phyloP scores from a whole-genome alignment of 345 rosid genomes.

The Raphanus raphanistrum region DNA sequence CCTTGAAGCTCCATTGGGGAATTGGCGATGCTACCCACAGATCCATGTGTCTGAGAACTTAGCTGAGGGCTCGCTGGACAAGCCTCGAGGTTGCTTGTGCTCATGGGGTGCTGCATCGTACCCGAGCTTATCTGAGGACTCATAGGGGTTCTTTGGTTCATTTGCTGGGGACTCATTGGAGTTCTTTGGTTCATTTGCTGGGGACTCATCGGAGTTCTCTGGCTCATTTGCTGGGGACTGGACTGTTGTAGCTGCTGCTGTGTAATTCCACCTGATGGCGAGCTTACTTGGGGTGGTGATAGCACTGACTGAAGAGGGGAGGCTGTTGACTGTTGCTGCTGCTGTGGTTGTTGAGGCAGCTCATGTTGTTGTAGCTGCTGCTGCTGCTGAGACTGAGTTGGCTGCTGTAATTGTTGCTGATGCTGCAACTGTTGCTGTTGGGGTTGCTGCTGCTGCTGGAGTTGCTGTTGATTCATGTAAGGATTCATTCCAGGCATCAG shows the following conservation, averaged over 20 bases:
- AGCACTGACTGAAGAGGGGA: constrained; percentile 78
- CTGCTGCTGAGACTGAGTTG: constrained; percentile 41
- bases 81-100: constrained; percentile 73
- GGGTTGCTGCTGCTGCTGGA: constrained; percentile 49
- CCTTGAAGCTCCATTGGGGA: constrained; percentile 94
- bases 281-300: constrained; percentile 71
- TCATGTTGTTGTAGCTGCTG: constrained; percentile 37
- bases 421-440: constrained; percentile 42
- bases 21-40: constrained; percentile 84
- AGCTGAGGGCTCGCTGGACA: constrained; percentile 95
- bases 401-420: constrained; percentile 46
- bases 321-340: constrained; percentile 53
- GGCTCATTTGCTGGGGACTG: constrained; percentile 77
- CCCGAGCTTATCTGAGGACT: constrained; percentile 91
- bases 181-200: constrained; percentile 77
- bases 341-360: constrained; percentile 47
- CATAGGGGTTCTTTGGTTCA: constrained; percentile 55
- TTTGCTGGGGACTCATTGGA: constrained; percentile 67
- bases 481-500: constrained; percentile 61
- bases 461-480: constrained; percentile 69
- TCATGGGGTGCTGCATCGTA: constrained; percentile 60
- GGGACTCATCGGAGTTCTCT: constrained; percentile 76
- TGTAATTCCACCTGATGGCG: constrained; percentile 70
- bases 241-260: constrained; percentile 59
- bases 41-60: constrained; percentile 90